Evolutionary conservation across 2,329 filamentous ascomycete genomes (phyloP).

Genomic region (Fusarium dlaminii): DNA sequence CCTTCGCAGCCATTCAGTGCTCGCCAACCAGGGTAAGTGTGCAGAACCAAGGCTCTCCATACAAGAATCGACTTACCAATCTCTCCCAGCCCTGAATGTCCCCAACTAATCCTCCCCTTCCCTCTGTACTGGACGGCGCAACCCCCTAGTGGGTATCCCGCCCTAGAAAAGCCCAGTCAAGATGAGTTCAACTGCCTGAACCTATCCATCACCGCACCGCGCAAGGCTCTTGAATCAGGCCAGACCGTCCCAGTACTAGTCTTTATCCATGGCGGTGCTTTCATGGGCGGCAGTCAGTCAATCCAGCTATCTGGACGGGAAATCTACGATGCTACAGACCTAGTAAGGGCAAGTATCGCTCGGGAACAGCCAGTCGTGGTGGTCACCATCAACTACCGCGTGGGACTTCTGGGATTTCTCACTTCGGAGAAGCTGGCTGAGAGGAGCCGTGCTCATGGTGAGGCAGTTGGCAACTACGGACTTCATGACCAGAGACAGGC

Average conservation of each 20-base stretch:
- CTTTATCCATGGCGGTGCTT: background rate
- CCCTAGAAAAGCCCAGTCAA: background rate
- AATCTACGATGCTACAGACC: background rate
- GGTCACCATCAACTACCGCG: background rate
- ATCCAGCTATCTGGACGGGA: background rate
- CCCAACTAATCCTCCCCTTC: background rate
- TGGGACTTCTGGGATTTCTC: background rate
- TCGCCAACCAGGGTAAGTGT: background rate
- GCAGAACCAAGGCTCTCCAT: no score
- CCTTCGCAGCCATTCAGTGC: background rate
- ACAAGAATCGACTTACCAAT: background rate
- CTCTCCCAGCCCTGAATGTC: background rate
- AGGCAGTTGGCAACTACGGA: background rate
- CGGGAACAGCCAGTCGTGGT: background rate
- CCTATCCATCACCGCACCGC: background rate
- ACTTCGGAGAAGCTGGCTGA: background rate
- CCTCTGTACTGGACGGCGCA: background rate
- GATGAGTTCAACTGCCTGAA: background rate
- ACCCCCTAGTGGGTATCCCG: background rate
- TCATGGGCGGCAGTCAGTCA: background rate
- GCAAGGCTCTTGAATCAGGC: background rate
- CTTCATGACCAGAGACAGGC: background rate
- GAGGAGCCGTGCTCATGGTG: background rate
- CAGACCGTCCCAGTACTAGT: background rate
- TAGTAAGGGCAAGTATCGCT: background rate